Conservation (phyloP, 2,329 filamentous ascomycete genomes). For the Claviceps monticola region DNA sequence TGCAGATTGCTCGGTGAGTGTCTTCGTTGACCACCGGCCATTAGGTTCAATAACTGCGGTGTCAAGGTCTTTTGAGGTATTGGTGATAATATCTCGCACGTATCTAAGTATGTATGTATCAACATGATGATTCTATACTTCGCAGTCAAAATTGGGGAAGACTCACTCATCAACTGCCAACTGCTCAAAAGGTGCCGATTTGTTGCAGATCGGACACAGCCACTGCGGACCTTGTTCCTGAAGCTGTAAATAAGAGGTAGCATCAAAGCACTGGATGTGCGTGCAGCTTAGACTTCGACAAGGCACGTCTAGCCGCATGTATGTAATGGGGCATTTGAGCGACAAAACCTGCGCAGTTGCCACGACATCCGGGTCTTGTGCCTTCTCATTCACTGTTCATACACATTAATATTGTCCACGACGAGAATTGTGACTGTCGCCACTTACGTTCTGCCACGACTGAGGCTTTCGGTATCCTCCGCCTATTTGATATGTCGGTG, state of each 20-base stretch:
- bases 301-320: conserved; percentile 64
- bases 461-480: conserved; percentile 63
- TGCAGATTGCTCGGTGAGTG: conserved; percentile 14
- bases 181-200: conserved; percentile 63
- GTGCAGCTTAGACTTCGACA: conserved; percentile 68
- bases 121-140: neutral
- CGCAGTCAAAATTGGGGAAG: too few species aligned
- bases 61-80: conserved; percentile 56
- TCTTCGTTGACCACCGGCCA: conserved; percentile 53
- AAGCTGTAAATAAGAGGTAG: conserved; percentile 76
- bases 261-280: conserved; percentile 93
- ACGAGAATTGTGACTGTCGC: conserved; percentile 16
- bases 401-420: conserved; percentile 1
- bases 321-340: conserved; percentile 83
- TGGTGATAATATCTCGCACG: conserved; percentile 71
- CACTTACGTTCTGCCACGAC: conserved; percentile 68
- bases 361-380: conserved; percentile 77
- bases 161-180: conserved; percentile 77
- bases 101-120: conserved; percentile 39
- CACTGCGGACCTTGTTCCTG: conserved; percentile 95
- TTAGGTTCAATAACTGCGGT: conserved; percentile 84
- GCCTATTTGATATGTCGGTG: conserved; percentile 47
- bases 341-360: conserved; percentile 81
- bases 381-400: conserved; percentile 59
- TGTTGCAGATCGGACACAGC: conserved; percentile 91